Base-by-base conservation (phyloP, 202 grass and related monocot genomes). In the Musa balbisiana region DNA sequence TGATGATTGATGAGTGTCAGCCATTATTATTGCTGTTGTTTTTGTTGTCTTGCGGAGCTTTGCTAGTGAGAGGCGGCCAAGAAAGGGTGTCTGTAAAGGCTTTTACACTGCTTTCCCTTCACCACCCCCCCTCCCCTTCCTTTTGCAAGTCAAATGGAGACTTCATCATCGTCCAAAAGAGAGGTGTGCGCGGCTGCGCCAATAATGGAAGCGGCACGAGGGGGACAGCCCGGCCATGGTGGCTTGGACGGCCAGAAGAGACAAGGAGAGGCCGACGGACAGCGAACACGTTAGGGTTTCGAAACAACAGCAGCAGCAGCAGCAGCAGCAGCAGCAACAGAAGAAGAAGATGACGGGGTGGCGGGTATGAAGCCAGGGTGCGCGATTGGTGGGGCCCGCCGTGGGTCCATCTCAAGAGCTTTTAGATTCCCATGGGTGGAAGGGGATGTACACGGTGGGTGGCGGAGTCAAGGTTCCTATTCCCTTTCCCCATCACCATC, bases 381-480 rank as follows among this genome's bases (percentile, higher is more conserved):
- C 33, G 5, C 5, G 1, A 5, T 4, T 43, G 33, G 33, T 43
- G 33, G 33, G 33, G 33, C 5, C 33, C 29, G 2, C 29, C 3
- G 29, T 75, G 20, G 53, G 51, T 87, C 71, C 54, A 69, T 69
- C 69, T 87, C 71, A 1, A 71, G 71, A 73, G 80, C 80, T 81
- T 87, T 87, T 83, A 65, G 53, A 79, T 79, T 83, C 74, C 67
- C 66, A 64, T 76, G 79, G 51, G 20, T 23, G 55, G 76, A 87
- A 72, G 81, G 71, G 53, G 84, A 87, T 80, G 80, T 72, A 53
- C 80, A 69, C 71, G 80, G 84, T 78, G 74, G 51, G 24, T 52
- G 52, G 51, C 62, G 63, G 51, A 49, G 79, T n/a, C 56, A 51
- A 51, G 79, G 80, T 72, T 79, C 72, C 75, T 78, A 86, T 86